Percentiles rank a stretch among this genome's conserved stretches.
These are phyloP conservation scores for Taphrina deformans DNA, from an alignment of 1,139 yeast species.

Conservation along the genomic window DNA sequence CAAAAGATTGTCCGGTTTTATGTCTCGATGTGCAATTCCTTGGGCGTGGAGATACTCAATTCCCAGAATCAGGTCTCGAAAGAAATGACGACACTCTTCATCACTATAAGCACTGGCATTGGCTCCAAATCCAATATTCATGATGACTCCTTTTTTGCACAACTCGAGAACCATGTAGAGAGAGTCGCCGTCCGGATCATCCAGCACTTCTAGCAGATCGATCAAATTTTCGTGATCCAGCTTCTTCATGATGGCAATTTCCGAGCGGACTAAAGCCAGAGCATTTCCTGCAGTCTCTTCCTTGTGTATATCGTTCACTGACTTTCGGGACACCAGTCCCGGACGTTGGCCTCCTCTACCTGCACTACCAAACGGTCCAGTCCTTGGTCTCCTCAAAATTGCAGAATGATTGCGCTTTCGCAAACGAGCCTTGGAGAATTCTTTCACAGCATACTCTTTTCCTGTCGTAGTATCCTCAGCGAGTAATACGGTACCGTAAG, in stretches of 20 bases:
- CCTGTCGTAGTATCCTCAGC: conserved; percentile 62
- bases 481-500: conserved; percentile 85
- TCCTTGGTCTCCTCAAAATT: conserved; percentile 42
- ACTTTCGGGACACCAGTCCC: conserved; percentile 42
- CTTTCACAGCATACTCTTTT: conserved; percentile 68
- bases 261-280: conserved; percentile 59
- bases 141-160: conserved; percentile 56
- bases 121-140: conserved; percentile 54
- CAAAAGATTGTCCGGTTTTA: conserved; percentile 87
- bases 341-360: conserved; percentile 35
- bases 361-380: conserved; percentile 21
- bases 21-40: conserved; percentile 92
- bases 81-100: conserved; percentile 50
- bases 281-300: conserved; percentile 44
- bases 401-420: conserved; percentile 54
- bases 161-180: conserved; percentile 75
- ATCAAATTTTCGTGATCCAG: conserved; percentile 80
- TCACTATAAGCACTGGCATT: conserved; percentile 51
- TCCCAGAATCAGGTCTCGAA: conserved; percentile 84
- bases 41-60: conserved; percentile 88
- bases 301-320: conserved; percentile 49
- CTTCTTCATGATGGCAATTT: conserved; percentile 77
- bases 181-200: conserved; percentile 64
- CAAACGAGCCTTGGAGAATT: conserved; percentile 50
- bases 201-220: conserved; percentile 77